Evolutionary conservation across 2,329 filamentous ascomycete species (phyloP).

Genomic region (Periconia sp.): DNA sequence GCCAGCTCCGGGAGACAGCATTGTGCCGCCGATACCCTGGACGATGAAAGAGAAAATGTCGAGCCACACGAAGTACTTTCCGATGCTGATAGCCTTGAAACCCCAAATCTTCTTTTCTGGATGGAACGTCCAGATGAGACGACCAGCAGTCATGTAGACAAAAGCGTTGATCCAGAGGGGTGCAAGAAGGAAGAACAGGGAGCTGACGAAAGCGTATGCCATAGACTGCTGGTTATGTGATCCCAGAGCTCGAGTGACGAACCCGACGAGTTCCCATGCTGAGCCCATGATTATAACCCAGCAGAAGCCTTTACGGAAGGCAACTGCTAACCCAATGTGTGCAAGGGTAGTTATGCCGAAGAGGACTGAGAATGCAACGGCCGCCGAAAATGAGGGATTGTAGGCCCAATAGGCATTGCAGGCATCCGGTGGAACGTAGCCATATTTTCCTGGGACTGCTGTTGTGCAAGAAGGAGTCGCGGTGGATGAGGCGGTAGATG

Average conservation of each 20-base stretch:
- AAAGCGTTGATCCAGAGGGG: constrained; percentile 54
- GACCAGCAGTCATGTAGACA: constrained; percentile 48
- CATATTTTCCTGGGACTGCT: constrained; percentile 26
- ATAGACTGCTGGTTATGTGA: constrained; percentile 48
- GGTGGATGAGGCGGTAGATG: constrained; percentile 14
- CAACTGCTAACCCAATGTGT: constrained; percentile 26
- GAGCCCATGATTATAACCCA: constrained; percentile 55
- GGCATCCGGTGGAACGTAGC: constrained; percentile 27
- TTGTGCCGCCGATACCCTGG: constrained; percentile 49
- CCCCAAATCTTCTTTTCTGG: constrained; percentile 39
- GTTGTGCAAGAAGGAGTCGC: constrained; percentile 27
- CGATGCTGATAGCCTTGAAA: constrained; percentile 47
- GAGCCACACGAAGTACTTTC: constrained; percentile 52
- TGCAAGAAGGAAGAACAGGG: constrained; percentile 54
- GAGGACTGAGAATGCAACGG: constrained; percentile 27
- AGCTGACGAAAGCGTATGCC: constrained; percentile 38
- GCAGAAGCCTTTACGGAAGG: constrained; percentile 43
- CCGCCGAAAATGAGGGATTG: constrained; percentile 27
- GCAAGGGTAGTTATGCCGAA: constrained; percentile 31
- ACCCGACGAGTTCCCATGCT: constrained; percentile 52
- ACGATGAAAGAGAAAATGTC: constrained; percentile 55
- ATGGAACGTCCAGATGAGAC: constrained; percentile 49
- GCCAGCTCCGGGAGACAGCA: constrained; percentile 36
- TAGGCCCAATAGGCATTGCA: constrained; percentile 36
- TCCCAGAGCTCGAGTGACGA: constrained; percentile 48